phyloP scores from a whole-genome alignment of 2,329 filamentous ascomycete species.

The Pseudopyricularia javanii region DNA sequence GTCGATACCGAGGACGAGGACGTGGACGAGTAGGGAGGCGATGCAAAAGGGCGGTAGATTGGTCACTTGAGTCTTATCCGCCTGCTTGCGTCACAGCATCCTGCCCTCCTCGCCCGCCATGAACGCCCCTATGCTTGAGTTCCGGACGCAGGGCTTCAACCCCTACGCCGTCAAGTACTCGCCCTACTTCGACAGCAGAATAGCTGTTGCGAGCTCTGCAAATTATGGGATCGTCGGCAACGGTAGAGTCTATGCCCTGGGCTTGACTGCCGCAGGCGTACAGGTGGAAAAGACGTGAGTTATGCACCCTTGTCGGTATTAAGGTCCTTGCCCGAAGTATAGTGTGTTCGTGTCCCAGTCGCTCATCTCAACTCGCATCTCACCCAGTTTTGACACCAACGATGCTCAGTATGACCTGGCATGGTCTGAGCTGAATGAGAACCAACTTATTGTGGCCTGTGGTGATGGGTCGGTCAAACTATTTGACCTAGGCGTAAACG shows the following conservation, averaged over 20 bases:
- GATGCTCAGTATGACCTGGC: slow-evolving; percentile 90
- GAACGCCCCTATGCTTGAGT: slow-evolving; percentile 65
- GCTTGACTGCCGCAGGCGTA: slow-evolving; percentile 72
- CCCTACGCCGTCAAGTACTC: slow-evolving; percentile 97
- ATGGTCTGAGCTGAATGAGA: slow-evolving; percentile 95
- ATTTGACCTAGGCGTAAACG: slow-evolving; percentile 69
- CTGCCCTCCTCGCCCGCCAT: slow-evolving; percentile 4
- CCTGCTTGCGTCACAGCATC: not conserved
- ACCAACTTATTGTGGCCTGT: slow-evolving; percentile 77
- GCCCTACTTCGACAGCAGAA: slow-evolving; percentile 89
- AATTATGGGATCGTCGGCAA: slow-evolving; percentile 98
- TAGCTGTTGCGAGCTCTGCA: slow-evolving; percentile 80
- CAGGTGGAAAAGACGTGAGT: slow-evolving; percentile 67
- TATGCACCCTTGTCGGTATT: not conserved
- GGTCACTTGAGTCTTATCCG: not conserved
- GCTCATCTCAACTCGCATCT: not conserved
- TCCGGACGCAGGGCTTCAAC: slow-evolving; percentile 85
- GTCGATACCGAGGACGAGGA: not conserved
- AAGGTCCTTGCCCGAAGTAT: too few relatives aligned
- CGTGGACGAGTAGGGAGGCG: not conserved
- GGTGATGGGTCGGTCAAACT: slow-evolving; percentile 93
- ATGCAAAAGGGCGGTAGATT: not conserved
- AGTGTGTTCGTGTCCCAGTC: not conserved
- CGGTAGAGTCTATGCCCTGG: slow-evolving; percentile 75
- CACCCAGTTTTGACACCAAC: slow-evolving; percentile 77